Conservation (phyloP, 2,329 filamentous ascomycete genomes). For the Diaporthe sp. region DNA sequence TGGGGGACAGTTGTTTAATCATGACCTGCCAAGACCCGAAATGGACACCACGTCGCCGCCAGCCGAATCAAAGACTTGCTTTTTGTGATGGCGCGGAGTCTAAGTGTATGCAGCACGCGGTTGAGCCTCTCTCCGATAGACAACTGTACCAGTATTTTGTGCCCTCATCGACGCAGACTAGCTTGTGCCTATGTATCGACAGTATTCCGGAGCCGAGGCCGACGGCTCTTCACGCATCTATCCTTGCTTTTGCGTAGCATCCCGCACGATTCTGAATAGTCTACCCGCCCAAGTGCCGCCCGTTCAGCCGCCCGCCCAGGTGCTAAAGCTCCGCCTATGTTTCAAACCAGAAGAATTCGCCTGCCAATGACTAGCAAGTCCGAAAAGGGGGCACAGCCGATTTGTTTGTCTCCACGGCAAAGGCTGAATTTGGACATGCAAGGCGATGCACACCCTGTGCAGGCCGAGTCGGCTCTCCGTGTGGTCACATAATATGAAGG, state of each 20-base stretch:
- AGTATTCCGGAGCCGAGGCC: not conserved
- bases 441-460: not conserved
- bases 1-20: constrained; percentile 30
- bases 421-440: not conserved
- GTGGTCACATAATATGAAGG: not conserved
- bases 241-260: not conserved
- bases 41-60: constrained; percentile 12
- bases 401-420: not conserved
- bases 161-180: not conserved
- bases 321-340: constrained; percentile 9
- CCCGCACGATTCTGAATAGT: constrained; percentile 3
- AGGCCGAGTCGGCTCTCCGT: not conserved
- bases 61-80: constrained; percentile 14
- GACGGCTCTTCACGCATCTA: not conserved
- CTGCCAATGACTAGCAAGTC: constrained; percentile 15
- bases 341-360: not conserved
- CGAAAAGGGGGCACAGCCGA: not conserved
- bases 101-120: not conserved
- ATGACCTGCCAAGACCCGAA: constrained; percentile 31
- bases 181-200: not conserved
- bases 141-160: not conserved
- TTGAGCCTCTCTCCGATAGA: not conserved
- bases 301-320: constrained; percentile 7
- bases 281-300: not conserved
- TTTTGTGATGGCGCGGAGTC: not conserved